Conservation (phyloP, 106 monocot species). For the Platanthera guangdongensis region DNA sequence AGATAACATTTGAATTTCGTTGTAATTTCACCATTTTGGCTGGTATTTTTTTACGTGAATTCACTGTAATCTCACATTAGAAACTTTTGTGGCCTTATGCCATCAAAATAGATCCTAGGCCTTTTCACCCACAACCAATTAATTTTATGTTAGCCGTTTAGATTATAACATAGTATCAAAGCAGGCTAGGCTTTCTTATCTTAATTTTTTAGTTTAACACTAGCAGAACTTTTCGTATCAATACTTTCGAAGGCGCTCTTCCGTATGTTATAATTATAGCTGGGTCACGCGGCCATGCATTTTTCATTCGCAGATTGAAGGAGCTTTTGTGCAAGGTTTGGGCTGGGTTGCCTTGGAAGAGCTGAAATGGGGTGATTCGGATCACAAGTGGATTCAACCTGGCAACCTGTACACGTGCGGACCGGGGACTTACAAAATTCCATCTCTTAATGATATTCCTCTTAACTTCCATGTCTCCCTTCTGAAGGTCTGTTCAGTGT, state of each 20-base stretch:
- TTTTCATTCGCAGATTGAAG: conserved; percentile 59
- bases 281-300: background rate
- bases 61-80: too few relatives aligned
- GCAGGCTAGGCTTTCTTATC: background rate
- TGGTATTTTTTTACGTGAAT: too few relatives aligned
- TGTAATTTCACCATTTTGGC: too few relatives aligned
- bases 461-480: conserved; percentile 85
- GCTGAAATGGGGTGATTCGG: conserved; percentile 93
- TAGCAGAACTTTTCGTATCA: background rate
- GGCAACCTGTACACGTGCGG: conserved; percentile 82
- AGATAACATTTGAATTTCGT: too few relatives aligned
- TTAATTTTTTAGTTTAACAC: background rate
- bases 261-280: background rate
- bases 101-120: too few relatives aligned
- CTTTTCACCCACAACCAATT: too few relatives aligned
- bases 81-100: too few relatives aligned
- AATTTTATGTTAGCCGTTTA: too few relatives aligned
- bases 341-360: conserved; percentile 96
- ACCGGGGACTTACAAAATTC: conserved; percentile 91
- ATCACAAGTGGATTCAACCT: conserved; percentile 84
- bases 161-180: too few relatives aligned
- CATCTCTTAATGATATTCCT: conserved; percentile 91
- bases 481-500: conserved; percentile 50
- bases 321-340: conserved; percentile 94
- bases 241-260: background rate